These are phyloP conservation scores for Chrysopogon serrulatus DNA, from an alignment of 176 grass and related monocot species.

Conservation along the genomic window DNA sequence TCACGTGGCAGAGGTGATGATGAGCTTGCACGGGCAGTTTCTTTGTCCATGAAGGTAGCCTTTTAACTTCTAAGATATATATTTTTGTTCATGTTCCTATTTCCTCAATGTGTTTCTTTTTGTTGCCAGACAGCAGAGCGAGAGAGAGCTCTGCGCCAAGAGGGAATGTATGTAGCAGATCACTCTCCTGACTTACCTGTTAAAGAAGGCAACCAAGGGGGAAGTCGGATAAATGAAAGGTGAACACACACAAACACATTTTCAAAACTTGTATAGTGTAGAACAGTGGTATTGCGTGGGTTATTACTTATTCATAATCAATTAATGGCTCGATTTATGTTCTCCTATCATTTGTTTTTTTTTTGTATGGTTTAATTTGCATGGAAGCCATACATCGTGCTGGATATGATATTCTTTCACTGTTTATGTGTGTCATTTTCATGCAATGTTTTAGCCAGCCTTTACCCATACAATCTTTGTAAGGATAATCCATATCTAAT, in stretches of 20 bases:
- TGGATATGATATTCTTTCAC: not conserved
- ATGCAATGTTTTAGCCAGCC: not conserved
- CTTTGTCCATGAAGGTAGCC: slow-evolving; percentile 61
- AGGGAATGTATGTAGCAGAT: slow-evolving; percentile 31
- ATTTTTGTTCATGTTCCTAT: slow-evolving; percentile 14
- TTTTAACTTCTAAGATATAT: slow-evolving; percentile 8
- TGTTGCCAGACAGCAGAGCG: slow-evolving; percentile 46
- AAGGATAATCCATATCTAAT: not conserved
- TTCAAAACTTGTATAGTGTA: not conserved
- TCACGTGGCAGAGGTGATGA: slow-evolving; percentile 30
- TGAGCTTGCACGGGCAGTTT: slow-evolving; percentile 59
- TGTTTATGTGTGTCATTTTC: not conserved
- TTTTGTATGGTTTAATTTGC: not conserved
- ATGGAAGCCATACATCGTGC: not conserved
- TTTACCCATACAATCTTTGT: not conserved
- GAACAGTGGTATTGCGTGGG: not conserved
- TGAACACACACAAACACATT: slow-evolving; percentile 27
- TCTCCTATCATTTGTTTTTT: not conserved
- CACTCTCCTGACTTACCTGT: slow-evolving; percentile 45
- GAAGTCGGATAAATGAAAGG: slow-evolving; percentile 43
- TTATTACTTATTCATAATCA: slow-evolving; percentile 7
- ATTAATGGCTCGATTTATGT: slow-evolving; percentile 3
- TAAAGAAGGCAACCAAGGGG: slow-evolving; percentile 37
- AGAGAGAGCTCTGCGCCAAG: slow-evolving; percentile 48
- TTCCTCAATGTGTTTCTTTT: not conserved